Percentiles rank a stretch among this genome's conserved stretches.
These are phyloP conservation scores for Botrytis byssoidea DNA, from an alignment of 2,329 filamentous ascomycete species.

Conservation along the genomic window DNA sequence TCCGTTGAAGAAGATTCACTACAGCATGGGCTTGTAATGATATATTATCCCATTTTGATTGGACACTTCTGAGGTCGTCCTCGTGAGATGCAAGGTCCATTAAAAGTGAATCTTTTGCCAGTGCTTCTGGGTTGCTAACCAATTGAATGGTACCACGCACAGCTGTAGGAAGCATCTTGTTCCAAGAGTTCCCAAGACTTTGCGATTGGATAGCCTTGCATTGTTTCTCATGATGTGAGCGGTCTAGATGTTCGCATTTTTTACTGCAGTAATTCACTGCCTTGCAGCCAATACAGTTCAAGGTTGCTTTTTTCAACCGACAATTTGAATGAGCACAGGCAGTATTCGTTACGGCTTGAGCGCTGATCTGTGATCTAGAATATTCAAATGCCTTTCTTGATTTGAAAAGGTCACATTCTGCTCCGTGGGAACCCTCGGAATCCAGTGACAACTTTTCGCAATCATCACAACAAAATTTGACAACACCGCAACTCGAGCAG, in stretches of 20 bases:
- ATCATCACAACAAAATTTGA: conserved; percentile 52
- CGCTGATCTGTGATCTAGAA: background rate
- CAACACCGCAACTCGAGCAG: conserved; percentile 54
- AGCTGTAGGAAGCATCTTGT: conserved; percentile 46
- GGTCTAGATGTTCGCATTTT: conserved; percentile 48
- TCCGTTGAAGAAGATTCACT: conserved; percentile 42
- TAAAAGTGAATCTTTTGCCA: conserved; percentile 32
- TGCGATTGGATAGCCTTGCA: conserved; percentile 3
- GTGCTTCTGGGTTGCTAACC: conserved; percentile 35
- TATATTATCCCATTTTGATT: conserved; percentile 45
- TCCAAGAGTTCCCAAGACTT: background rate
- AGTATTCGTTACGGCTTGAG: background rate
- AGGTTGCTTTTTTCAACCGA: conserved; percentile 19
- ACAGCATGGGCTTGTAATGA: conserved; percentile 51
- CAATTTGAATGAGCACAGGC: conserved; percentile 6
- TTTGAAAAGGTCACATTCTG: conserved; percentile 51
- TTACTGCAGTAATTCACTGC: conserved; percentile 54
- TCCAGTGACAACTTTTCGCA: conserved; percentile 58
- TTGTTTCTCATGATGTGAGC: background rate
- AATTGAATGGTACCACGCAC: conserved; percentile 54
- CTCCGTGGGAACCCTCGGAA: conserved; percentile 45
- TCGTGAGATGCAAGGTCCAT: conserved; percentile 49
- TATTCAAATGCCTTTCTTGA: background rate
- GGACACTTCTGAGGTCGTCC: conserved; percentile 41
- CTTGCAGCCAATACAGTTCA: conserved; percentile 53